Conservation (phyloP, 352 stramenopile genomes). For the Phytophthora aleatoria region DNA sequence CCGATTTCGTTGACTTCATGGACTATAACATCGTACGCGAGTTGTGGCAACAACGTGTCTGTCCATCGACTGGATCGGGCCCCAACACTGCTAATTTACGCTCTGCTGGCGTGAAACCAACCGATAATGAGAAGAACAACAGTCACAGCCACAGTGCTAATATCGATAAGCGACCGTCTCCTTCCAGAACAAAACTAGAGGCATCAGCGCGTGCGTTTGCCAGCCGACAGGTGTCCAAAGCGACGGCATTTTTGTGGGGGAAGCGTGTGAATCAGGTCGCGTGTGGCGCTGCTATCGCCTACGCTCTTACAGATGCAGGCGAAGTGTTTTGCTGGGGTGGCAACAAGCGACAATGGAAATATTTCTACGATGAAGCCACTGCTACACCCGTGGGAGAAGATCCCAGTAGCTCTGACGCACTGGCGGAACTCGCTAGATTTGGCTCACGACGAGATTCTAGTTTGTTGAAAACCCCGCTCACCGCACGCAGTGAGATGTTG, state of each 20-base stretch:
- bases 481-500: constrained; percentile 66
- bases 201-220: constrained; percentile 55
- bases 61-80: constrained; percentile 10
- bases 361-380: constrained; percentile 67
- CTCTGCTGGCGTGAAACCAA: neutral
- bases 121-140: neutral
- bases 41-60: constrained; percentile 66
- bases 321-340: constrained; percentile 84
- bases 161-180: constrained; percentile 22
- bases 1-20: constrained; percentile 81
- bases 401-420: neutral
- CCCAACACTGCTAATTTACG: neutral
- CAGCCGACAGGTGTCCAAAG: constrained; percentile 57
- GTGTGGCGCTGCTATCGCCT: constrained; percentile 53
- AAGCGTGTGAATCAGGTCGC: constrained; percentile 64
- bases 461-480: constrained; percentile 35
- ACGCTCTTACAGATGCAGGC: constrained; percentile 69
- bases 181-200: constrained; percentile 43
- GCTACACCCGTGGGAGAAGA: neutral
- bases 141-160: neutral
- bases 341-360: constrained; percentile 67
- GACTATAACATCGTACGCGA: constrained; percentile 60
- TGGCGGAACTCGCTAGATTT: neutral
- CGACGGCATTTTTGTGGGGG: constrained; percentile 76
- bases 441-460: constrained; percentile 1